phyloP scores from a whole-genome alignment of 345 rosid species.

The Combretum micranthum region DNA sequence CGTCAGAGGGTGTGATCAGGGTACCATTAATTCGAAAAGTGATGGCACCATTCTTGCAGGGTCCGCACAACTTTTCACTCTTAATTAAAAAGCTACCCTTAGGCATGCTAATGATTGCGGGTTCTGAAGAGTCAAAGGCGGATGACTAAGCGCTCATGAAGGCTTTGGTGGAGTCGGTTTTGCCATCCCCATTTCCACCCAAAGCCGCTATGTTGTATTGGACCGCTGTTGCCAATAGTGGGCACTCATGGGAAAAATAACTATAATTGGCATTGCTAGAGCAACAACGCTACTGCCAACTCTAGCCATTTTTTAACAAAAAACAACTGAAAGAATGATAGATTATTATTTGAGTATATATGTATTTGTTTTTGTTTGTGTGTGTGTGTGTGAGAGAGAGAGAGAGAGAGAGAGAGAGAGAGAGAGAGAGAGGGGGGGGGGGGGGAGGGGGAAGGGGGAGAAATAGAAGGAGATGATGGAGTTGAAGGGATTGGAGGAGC shows the following conservation, averaged over 20 bases:
- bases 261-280: conserved; percentile 6
- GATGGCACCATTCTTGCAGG: conserved; percentile 39
- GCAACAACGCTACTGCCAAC: neutral
- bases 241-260: neutral
- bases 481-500: conserved; percentile 14
- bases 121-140: conserved; percentile 39
- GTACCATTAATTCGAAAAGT: conserved; percentile 51
- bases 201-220: conserved; percentile 28
- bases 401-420: neutral
- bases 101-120: conserved; percentile 50
- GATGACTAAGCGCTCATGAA: conserved; percentile 53
- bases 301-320: conserved; percentile 7
- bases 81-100: conserved; percentile 41
- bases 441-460: neutral
- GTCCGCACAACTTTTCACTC: conserved; percentile 39
- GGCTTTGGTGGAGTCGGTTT: conserved; percentile 56
- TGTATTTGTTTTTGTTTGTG: neutral
- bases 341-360: neutral
- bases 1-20: conserved; percentile 52
- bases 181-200: conserved; percentile 62
- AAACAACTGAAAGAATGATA: conserved; percentile 6
- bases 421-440: too few species aligned
- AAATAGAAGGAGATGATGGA: neutral
- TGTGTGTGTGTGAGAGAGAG: too few species aligned
- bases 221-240: neutral